A percentile compares a stretch with the other conserved stretches of the same genome.
phyloP scores from a whole-genome alignment of 108 stramenopile species.

The Cyclotella distinguenda region DNA sequence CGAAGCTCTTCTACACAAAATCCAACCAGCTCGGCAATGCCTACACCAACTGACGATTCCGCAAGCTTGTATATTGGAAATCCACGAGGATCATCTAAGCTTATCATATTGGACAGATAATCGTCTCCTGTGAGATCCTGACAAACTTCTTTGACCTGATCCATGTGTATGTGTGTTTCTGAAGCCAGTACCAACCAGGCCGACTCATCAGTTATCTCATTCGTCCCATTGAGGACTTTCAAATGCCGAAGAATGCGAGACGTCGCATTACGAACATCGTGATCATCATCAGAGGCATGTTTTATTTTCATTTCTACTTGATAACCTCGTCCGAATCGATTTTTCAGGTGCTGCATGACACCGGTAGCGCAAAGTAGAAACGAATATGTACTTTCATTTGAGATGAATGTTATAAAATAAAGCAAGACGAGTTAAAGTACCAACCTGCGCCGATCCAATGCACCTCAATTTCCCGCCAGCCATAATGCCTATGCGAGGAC shows the following conservation, averaged over 20 bases:
- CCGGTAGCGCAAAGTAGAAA: no score
- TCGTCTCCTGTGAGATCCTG: constrained; percentile 51
- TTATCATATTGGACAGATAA: constrained; percentile 46
- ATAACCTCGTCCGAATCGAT: constrained; percentile 79
- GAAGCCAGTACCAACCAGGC: constrained; percentile 12
- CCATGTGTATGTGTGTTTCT: constrained; percentile 55
- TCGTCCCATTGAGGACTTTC: neutral
- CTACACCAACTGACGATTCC: constrained; percentile 46
- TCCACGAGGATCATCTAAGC: constrained; percentile 50
- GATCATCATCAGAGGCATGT: constrained; percentile 31
- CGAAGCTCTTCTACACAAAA: constrained; percentile 69
- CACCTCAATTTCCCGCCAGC: constrained; percentile 87
- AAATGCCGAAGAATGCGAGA: constrained; percentile 10
- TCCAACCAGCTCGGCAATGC: constrained; percentile 55
- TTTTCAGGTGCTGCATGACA: constrained; percentile 80
- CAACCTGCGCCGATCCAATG: constrained; percentile 74
- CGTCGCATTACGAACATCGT: constrained; percentile 43
- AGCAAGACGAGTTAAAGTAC: no score
- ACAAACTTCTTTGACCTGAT: constrained; percentile 42
- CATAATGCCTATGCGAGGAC: constrained; percentile 97
- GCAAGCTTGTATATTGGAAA: constrained; percentile 64
- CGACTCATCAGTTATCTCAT: constrained; percentile 18
- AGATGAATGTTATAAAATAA: no score
- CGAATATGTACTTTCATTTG: no score
- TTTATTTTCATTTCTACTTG: constrained; percentile 82